phyloP scores from a whole-genome alignment of 2,329 filamentous ascomycete species.

The Exophiala calicioides region DNA sequence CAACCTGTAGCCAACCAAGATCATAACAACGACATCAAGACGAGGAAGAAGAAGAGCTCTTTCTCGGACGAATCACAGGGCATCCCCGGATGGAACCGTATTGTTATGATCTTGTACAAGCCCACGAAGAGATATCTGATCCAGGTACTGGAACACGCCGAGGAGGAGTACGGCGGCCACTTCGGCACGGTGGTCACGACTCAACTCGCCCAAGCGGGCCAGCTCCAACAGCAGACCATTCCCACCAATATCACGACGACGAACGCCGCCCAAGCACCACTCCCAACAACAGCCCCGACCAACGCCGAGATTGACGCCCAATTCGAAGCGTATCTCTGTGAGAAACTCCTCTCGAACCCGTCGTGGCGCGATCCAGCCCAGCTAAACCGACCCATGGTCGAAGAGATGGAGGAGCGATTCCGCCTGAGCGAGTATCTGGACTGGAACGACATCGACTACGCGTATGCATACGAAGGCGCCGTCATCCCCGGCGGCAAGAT shows the following conservation, averaged over 20 bases:
- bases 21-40: not conserved
- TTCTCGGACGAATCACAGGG: conserved; percentile 13
- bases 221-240: not conserved
- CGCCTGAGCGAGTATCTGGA: conserved; percentile 19
- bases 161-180: conserved; percentile 21
- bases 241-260: not conserved
- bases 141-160: conserved; percentile 27
- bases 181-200: conserved; percentile 20
- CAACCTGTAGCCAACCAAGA: too few relatives aligned
- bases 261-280: not conserved
- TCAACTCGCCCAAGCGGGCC: conserved; percentile 6
- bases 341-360: conserved; percentile 15
- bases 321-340: conserved; percentile 8
- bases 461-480: conserved; percentile 51
- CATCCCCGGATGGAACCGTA: conserved; percentile 40
- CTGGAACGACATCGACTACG: conserved; percentile 36
- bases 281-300: conserved; percentile 1
- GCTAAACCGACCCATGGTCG: conserved; percentile 17
- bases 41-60: not conserved
- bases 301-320: conserved; percentile 17
- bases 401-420: conserved; percentile 27
- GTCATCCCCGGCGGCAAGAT: conserved; percentile 50
- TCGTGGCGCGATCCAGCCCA: conserved; percentile 8
- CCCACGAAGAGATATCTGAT: conserved; percentile 27
- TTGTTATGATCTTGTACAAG: conserved; percentile 41